Evolutionary conservation across 202 grass and related monocot genomes (phyloP), one percentile per base, ranked within the genome.

Genomic region (Panicum virgatum): DNA sequence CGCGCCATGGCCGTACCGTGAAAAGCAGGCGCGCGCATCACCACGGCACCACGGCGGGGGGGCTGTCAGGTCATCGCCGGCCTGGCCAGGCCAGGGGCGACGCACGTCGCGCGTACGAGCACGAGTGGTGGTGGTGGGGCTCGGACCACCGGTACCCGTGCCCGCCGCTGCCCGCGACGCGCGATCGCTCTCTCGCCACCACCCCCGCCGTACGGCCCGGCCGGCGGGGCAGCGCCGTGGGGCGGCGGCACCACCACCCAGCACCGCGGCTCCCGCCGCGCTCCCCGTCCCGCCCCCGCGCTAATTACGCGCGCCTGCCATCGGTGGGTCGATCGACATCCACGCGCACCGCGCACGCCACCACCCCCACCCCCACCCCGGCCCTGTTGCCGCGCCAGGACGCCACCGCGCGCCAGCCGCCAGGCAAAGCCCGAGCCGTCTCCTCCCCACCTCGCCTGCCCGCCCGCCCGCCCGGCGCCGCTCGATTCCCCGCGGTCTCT

Each of bases 291-390:
- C 23, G 7, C 59, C 87, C 87, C 14, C 44, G 38, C 14, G 10
- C 30, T 27, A 81, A 77, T 75, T 82, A 90, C 72, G 23, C 50
- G 15, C 36, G 4, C 9, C 20, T 54, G 77, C 80, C 83, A 84
- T 16, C 30, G 13, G 12, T 23, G 1, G 36, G 0, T 1, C 7
- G 14, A 2, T 45, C 66, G 26, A 15, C n/a, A n/a, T 20, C 45
- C 66, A 69, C 22, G 40, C 19, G 29, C 72, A 20, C 61, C 19
- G 29, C 72, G 34, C 61, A 6, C n/a, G 48, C 37, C 20, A 34
- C 8, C 60, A 4, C 43, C 8, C 13, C 9, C 38, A n/a, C 58
- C 3, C 12, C 42, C 40, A 5, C 10, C 51, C 70, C 38, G 40
- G 40, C 40, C 18, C 13, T 10, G 44, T 75, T 60, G 78, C 77